Conservation (phyloP, 2,329 filamentous ascomycete genomes). For the Cryoendolithus antarcticus region DNA sequence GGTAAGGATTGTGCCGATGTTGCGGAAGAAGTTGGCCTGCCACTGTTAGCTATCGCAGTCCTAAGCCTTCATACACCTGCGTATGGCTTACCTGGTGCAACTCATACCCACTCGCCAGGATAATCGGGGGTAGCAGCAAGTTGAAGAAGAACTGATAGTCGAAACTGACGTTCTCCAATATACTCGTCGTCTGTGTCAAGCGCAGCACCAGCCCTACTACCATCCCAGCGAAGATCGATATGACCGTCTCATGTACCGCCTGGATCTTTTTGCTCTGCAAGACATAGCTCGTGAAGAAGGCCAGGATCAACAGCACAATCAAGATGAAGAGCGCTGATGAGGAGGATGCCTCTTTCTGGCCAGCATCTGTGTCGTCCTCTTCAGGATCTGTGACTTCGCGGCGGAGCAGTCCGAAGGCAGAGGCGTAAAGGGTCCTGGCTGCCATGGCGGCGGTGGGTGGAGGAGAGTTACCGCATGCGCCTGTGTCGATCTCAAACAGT, state of each 20-base stretch:
- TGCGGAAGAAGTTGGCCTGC: slow-evolving; percentile 90
- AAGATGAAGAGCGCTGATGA: slow-evolving; percentile 97
- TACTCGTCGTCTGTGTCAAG: slow-evolving; percentile 66
- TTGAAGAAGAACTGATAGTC: slow-evolving; percentile 99
- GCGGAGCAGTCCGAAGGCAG: slow-evolving; percentile 9
- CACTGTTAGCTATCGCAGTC: not conserved
- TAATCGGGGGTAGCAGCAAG: slow-evolving; percentile 93
- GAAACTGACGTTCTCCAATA: slow-evolving; percentile 86
- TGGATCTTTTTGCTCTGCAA: slow-evolving; percentile 95
- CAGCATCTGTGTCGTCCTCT: slow-evolving; percentile 57
- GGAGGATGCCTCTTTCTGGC: slow-evolving; percentile 85
- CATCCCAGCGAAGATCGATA: slow-evolving; percentile 98
- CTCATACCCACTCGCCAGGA: slow-evolving; percentile 92
- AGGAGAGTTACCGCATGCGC: slow-evolving; percentile 14
- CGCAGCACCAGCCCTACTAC: slow-evolving; percentile 81
- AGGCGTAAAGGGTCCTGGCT: slow-evolving; percentile 12
- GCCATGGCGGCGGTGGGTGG: slow-evolving; percentile 15
- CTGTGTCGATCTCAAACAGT: not conserved
- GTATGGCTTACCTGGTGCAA: slow-evolving; percentile 57
- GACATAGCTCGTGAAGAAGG: slow-evolving; percentile 94
- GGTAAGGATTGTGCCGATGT: slow-evolving; percentile 92
- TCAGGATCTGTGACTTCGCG: slow-evolving; percentile 36
- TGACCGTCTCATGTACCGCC: slow-evolving; percentile 92
- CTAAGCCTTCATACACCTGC: too few species aligned
- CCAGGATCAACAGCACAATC: slow-evolving; percentile 83